Evolutionary conservation across 2,329 filamentous ascomycete genomes (phyloP).

Genomic region (Apiospora hydei): DNA sequence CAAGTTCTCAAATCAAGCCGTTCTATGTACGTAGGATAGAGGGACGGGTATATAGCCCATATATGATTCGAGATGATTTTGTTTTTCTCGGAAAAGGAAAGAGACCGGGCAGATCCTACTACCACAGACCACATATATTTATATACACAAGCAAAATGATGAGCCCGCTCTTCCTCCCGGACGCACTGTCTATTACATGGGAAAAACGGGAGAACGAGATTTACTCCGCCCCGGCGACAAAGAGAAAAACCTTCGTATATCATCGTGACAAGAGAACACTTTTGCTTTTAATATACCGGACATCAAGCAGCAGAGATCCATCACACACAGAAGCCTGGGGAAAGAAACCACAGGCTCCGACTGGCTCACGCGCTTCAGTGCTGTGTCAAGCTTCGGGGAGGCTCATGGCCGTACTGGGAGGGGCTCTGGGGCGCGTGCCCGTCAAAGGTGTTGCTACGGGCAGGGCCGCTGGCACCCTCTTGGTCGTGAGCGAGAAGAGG

Average conservation of each 20-base stretch:
- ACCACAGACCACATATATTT: background rate
- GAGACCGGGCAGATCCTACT: background rate
- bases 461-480: constrained; percentile 4
- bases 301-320: background rate
- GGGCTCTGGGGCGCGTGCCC: constrained; percentile 34
- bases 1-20: background rate
- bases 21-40: background rate
- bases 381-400: constrained; percentile 39
- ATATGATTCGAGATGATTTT: background rate
- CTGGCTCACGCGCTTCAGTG: constrained; percentile 5
- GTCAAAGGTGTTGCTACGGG: constrained; percentile 34
- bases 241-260: constrained; percentile 7
- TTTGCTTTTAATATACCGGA: constrained; percentile 19
- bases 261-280: background rate
- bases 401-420: constrained; percentile 34
- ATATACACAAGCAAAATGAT: background rate
- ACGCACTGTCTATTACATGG: constrained; percentile 17
- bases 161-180: constrained; percentile 9
- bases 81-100: background rate
- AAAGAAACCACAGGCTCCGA: no score
- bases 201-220: background rate
- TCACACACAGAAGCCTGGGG: background rate
- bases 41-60: background rate
- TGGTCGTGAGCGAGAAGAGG: background rate
- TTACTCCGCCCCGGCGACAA: background rate